Evolutionary conservation across 257 asterid species (phyloP).

Genomic region (Nemophila menziesii): DNA sequence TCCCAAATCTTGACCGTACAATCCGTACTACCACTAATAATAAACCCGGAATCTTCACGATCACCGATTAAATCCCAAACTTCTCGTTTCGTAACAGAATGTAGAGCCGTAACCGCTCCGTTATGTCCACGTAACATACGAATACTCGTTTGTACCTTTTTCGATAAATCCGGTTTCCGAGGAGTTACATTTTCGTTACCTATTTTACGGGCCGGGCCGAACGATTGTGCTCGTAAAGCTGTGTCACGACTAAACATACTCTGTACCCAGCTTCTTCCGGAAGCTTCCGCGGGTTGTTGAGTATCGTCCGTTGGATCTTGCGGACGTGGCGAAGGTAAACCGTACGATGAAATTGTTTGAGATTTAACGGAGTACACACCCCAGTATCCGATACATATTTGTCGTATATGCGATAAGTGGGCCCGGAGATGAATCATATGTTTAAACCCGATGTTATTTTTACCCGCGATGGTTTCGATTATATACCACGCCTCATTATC

Average conservation of each 20-base stretch:
- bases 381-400: slow-evolving; percentile 78
- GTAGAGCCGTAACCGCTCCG: slow-evolving; percentile 85
- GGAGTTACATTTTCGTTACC: slow-evolving; percentile 54
- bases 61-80: slow-evolving; percentile 96
- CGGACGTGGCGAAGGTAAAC: slow-evolving; percentile 78
- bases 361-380: slow-evolving; percentile 65
- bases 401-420: slow-evolving; percentile 68
- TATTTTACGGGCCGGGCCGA: slow-evolving; percentile 55
- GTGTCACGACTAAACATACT: slow-evolving; percentile 93
- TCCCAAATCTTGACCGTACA: slow-evolving; percentile 95
- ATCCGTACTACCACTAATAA: slow-evolving; percentile 94
- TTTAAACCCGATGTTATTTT: slow-evolving; percentile 82
- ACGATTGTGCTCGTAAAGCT: slow-evolving; percentile 48
- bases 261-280: slow-evolving; percentile 99
- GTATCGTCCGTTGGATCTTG: slow-evolving; percentile 51
- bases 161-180: slow-evolving; percentile 51
- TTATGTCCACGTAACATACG: slow-evolving; percentile 87
- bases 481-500: slow-evolving; percentile 89
- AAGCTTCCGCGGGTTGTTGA: slow-evolving; percentile 73
- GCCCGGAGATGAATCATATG: slow-evolving; percentile 86
- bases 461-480: slow-evolving; percentile 93
- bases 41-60: slow-evolving; percentile 92
- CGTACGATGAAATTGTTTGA: slow-evolving; percentile 51
- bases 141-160: slow-evolving; percentile 66
- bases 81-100: slow-evolving; percentile 89